These are phyloP conservation scores for Bisporella sp. DNA, from an alignment of 2,329 filamentous ascomycete genomes.

Conservation along the genomic window DNA sequence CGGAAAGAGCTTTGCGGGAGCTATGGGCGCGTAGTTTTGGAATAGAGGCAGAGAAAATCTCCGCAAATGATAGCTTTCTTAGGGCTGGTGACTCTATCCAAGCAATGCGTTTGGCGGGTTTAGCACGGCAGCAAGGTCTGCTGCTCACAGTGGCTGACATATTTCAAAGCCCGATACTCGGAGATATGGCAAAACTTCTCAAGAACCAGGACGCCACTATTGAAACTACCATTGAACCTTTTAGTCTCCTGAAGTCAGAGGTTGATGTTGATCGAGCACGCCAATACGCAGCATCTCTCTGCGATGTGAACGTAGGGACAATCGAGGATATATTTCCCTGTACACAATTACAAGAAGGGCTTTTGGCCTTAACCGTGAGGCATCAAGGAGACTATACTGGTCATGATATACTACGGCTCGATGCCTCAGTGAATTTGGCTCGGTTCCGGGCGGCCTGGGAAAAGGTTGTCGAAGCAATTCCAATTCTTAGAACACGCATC, in stretches of 20 bases:
- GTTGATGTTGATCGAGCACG: too few relatives aligned
- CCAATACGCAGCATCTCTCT: constrained; percentile 9
- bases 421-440: constrained; percentile 10
- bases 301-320: constrained; percentile 6
- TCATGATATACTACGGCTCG: constrained; percentile 5
- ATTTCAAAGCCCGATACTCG: constrained; percentile 21
- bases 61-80: constrained; percentile 30
- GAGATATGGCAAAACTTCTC: background rate
- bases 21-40: constrained; percentile 5
- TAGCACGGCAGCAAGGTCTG: constrained; percentile 18
- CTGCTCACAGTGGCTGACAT: constrained; percentile 34
- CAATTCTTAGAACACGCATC: background rate
- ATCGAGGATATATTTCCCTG: constrained; percentile 30
- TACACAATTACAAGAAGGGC: constrained; percentile 30
- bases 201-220: too few relatives aligned
- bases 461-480: constrained; percentile 5
- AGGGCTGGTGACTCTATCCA: constrained; percentile 27
- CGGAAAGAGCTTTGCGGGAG: constrained; percentile 3
- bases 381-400: constrained; percentile 28
- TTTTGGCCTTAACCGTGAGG: constrained; percentile 29
- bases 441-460: constrained; percentile 21
- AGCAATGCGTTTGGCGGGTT: constrained; percentile 37
- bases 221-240: too few relatives aligned
- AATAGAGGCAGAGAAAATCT: constrained; percentile 7
- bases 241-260: too few relatives aligned